Percentiles rank a stretch among this genome's conserved stretches.
phyloP scores from a whole-genome alignment of 2,329 filamentous ascomycete species.

The Cryoendolithus antarcticus region DNA sequence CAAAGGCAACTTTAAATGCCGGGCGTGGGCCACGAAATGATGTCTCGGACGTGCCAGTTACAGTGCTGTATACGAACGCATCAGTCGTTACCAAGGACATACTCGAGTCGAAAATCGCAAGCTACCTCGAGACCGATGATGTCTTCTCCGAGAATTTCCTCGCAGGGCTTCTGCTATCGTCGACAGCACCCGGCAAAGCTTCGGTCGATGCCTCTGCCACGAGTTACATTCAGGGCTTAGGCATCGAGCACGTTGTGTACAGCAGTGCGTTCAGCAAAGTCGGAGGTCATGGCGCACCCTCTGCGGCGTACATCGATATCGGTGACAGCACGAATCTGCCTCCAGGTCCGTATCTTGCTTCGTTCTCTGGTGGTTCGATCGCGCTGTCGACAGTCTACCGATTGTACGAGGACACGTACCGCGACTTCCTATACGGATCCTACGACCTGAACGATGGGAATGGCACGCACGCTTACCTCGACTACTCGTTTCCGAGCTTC shows the following conservation, averaged over 20 bases:
- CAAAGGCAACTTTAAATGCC: constrained; percentile 12
- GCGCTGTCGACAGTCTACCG: constrained; percentile 19
- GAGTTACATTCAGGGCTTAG: neutral
- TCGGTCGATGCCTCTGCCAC: constrained; percentile 13
- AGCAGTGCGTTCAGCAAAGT: neutral
- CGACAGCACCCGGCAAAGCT: constrained; percentile 13
- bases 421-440: constrained; percentile 21
- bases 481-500: constrained; percentile 17
- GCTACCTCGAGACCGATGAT: constrained; percentile 25
- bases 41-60: constrained; percentile 12
- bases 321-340: constrained; percentile 9
- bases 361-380: constrained; percentile 9
- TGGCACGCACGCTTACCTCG: constrained; percentile 14
- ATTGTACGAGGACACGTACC: constrained; percentile 20
- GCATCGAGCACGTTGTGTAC: neutral
- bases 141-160: constrained; percentile 27
- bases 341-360: constrained; percentile 19
- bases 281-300: too few species aligned
- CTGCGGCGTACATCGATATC: neutral
- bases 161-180: constrained; percentile 21
- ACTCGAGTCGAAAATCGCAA: constrained; percentile 19
- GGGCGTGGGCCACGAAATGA: neutral
- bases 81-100: constrained; percentile 18
- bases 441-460: constrained; percentile 15
- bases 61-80: constrained; percentile 21